Percentiles rank a stretch among this genome's conserved stretches.
phyloP scores from a whole-genome alignment of 768 basidiomycete genomes.

The Suillus luteus region DNA sequence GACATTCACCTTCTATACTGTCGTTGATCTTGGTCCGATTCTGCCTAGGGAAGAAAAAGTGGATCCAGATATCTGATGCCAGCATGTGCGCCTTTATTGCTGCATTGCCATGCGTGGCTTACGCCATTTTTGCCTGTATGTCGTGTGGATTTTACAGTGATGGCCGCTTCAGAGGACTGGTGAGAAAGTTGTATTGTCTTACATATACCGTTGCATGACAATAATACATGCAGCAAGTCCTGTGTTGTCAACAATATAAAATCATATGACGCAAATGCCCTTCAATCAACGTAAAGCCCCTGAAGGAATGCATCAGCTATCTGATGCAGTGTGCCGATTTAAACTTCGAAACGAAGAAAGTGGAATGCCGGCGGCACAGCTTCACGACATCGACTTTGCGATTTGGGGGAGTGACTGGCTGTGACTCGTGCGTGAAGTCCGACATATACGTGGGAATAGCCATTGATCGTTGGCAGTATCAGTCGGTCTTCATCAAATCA shows the following conservation, averaged over 20 bases:
- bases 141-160: background rate
- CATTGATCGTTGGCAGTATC: background rate
- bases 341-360: background rate
- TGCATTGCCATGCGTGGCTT: background rate
- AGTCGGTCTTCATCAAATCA: background rate
- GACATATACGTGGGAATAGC: background rate
- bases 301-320: no score
- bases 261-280: no score
- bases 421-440: background rate
- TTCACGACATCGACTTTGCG: background rate
- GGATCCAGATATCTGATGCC: slow-evolving; percentile 23
- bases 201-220: no score
- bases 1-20: slow-evolving; percentile 88
- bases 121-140: slow-evolving; percentile 1
- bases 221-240: no score
- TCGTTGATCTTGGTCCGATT: slow-evolving; percentile 76
- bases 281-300: no score
- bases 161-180: no score
- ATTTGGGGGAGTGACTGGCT: background rate
- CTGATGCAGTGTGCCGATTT: no score
- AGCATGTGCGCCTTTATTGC: background rate
- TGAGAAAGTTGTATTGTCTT: no score
- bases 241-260: no score
- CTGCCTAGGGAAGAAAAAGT: slow-evolving; percentile 56
- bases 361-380: background rate